A percentile compares a stretch with the other conserved stretches of the same genome.
Evolutionary conservation across 2,329 filamentous ascomycete species (phyloP).

Genomic region (Neurospora sp.): DNA sequence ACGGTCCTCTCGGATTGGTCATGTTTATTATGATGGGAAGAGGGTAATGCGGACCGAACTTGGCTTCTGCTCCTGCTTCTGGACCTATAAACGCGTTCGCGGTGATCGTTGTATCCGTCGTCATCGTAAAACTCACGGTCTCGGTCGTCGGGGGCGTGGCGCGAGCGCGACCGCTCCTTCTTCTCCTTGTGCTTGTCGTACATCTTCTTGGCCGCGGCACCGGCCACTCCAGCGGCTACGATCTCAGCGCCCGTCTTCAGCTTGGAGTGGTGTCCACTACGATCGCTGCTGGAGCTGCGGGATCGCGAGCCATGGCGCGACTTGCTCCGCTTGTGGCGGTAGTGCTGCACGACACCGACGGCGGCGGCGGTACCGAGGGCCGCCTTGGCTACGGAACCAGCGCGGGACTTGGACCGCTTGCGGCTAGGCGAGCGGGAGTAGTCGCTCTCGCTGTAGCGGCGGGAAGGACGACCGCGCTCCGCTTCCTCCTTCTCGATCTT

Average conservation of each 20-base stretch:
- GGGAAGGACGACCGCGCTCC: conserved; percentile 44
- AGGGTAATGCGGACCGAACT: conserved; percentile 31
- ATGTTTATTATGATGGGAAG: conserved; percentile 27
- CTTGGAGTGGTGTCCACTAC: neutral
- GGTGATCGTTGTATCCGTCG: conserved; percentile 21
- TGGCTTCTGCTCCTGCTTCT: conserved; percentile 25
- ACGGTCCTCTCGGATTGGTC: conserved; percentile 5
- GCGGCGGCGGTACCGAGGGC: conserved; percentile 47
- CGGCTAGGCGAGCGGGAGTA: conserved; percentile 34
- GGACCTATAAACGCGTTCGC: conserved; percentile 27
- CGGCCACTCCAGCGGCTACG: conserved; percentile 48
- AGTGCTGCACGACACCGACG: conserved; percentile 47
- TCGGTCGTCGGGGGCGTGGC: conserved; percentile 20
- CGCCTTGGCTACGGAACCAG: conserved; percentile 44
- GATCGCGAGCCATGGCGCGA: conserved; percentile 30
- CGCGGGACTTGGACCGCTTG: conserved; percentile 31
- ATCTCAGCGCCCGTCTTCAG: conserved; percentile 49
- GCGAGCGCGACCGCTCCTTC: conserved; percentile 37
- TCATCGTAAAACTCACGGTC: conserved; percentile 21
- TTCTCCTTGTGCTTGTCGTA: conserved; percentile 53
- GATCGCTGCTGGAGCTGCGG: conserved; percentile 14
- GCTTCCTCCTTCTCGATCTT: conserved; percentile 51
- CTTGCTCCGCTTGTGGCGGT: conserved; percentile 41
- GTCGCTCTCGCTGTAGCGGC: conserved; percentile 27
- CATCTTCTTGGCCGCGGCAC: conserved; percentile 49